phyloP scores from a whole-genome alignment of 2,329 filamentous ascomycete species.

The Dothideomycetidae sp. region DNA sequence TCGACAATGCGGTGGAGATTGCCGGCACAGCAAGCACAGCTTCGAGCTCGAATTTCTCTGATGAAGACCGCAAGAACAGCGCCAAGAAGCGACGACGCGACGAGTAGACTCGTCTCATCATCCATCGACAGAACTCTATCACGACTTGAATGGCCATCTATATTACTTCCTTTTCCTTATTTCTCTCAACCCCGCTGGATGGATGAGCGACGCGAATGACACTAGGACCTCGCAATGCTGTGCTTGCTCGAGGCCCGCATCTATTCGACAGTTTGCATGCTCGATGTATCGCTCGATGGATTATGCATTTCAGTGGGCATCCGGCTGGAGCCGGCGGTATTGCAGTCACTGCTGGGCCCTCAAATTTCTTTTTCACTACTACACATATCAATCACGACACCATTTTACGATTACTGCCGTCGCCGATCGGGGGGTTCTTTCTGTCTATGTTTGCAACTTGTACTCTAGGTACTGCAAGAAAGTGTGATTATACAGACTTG shows the following conservation, averaged over 20 bases:
- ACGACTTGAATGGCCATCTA: no score
- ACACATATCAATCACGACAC: neutral
- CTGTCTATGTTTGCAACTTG: no score
- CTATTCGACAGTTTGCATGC: neutral
- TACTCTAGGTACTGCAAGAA: no score
- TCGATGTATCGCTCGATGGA: neutral
- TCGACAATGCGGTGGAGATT: conserved; percentile 58
- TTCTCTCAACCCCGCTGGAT: neutral
- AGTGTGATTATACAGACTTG: no score
- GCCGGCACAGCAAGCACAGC: conserved; percentile 45
- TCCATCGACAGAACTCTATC: no score
- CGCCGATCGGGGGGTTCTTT: no score
- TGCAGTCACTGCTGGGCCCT: no score
- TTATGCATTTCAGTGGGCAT: neutral
- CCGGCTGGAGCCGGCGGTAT: neutral
- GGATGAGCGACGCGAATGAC: neutral
- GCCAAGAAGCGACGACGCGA: conserved; percentile 32
- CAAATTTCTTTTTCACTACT: neutral
- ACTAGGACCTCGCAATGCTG: neutral
- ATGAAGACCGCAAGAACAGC: conserved; percentile 20
- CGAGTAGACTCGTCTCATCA: conserved; percentile 21
- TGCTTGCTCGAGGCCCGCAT: neutral
- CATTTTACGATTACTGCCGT: no score
- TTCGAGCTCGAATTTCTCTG: conserved; percentile 26
- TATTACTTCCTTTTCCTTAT: neutral